Evolutionary conservation across 306 rosid species (phyloP).

Genomic region (Vigna radiata): DNA sequence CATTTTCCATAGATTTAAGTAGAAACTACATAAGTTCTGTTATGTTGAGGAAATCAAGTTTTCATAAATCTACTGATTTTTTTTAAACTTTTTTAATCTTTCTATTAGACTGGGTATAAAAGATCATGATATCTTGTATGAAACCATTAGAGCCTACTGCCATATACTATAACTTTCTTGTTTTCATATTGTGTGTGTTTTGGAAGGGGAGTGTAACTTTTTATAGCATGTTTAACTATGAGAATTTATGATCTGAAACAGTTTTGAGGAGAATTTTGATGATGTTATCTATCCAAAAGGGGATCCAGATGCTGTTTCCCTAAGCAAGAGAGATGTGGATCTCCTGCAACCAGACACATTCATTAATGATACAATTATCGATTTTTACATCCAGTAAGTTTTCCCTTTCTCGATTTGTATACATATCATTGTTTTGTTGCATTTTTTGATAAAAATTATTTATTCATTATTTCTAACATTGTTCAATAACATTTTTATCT

Average conservation of each 20-base stretch:
- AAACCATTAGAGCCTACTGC: conserved; percentile 8
- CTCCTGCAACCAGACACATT: conserved; percentile 93
- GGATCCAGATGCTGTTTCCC: conserved; percentile 90
- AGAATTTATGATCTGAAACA: conserved; percentile 49
- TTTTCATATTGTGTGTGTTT: not conserved
- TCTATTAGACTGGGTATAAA: conserved; percentile 14
- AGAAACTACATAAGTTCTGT: conserved; percentile 18
- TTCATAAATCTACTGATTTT: conserved; percentile 12
- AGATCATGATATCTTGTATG: conserved; percentile 25
- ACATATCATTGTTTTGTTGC: not conserved
- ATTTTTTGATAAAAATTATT: conserved; percentile 3
- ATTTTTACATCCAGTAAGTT: conserved; percentile 93
- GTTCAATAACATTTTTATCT: not conserved
- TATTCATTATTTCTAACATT: not conserved
- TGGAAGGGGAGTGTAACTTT: not conserved
- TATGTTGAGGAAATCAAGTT: conserved; percentile 5
- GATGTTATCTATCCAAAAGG: conserved; percentile 93
- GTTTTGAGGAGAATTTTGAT: conserved; percentile 81
- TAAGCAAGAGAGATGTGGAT: conserved; percentile 93
- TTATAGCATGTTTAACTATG: conserved; percentile 34
- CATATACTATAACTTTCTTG: conserved; percentile 8
- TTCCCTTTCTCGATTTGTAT: not conserved
- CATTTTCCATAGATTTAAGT: conserved; percentile 17
- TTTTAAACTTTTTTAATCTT: conserved; percentile 15
- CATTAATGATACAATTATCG: conserved; percentile 89